Conservation (phyloP, 495 filamentous ascomycete species). For the Penicillium taxi region DNA sequence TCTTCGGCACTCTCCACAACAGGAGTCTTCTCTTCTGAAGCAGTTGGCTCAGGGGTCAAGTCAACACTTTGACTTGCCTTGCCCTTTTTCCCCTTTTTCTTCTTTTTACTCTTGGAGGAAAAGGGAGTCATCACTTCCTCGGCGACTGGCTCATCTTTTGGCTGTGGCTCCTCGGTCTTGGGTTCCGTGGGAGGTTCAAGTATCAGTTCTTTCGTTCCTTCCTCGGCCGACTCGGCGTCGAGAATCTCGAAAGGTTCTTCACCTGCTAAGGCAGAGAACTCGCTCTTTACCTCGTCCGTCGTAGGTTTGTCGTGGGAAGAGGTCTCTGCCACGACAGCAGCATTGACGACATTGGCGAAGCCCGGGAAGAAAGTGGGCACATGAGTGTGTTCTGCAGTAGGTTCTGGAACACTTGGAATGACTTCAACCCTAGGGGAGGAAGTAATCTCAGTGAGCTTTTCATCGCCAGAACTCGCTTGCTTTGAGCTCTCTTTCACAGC, state of each 20-base stretch:
- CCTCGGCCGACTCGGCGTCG: slow-evolving; percentile 1
- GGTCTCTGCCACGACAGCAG: slow-evolving; percentile 14
- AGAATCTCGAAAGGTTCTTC: slow-evolving; percentile 9
- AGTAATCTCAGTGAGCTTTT: background rate
- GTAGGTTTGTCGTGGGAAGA: background rate
- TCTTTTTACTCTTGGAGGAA: slow-evolving; percentile 35
- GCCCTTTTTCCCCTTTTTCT: slow-evolving; percentile 30
- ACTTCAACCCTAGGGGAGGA: background rate
- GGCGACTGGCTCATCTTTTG: slow-evolving; percentile 7
- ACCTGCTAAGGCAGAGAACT: slow-evolving; percentile 10
- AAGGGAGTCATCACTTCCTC: slow-evolving; percentile 12
- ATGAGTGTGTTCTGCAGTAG: background rate
- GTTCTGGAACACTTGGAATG: background rate
- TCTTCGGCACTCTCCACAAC: slow-evolving; percentile 1
- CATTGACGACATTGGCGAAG: slow-evolving; percentile 23
- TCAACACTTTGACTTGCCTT: slow-evolving; percentile 17
- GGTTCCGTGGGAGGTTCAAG: slow-evolving; percentile 7
- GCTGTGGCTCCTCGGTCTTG: slow-evolving; percentile 2
- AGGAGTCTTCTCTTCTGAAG: background rate
- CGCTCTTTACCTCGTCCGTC: slow-evolving; percentile 7
- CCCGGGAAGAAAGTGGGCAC: slow-evolving; percentile 2
- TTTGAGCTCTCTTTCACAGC: slow-evolving; percentile 10
- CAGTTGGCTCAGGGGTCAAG: slow-evolving; percentile 7
- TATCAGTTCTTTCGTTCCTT: slow-evolving; percentile 6
- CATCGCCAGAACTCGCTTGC: background rate